Conservation (phyloP, 129 eudicot species). For the Smallanthus sonchifolius region DNA sequence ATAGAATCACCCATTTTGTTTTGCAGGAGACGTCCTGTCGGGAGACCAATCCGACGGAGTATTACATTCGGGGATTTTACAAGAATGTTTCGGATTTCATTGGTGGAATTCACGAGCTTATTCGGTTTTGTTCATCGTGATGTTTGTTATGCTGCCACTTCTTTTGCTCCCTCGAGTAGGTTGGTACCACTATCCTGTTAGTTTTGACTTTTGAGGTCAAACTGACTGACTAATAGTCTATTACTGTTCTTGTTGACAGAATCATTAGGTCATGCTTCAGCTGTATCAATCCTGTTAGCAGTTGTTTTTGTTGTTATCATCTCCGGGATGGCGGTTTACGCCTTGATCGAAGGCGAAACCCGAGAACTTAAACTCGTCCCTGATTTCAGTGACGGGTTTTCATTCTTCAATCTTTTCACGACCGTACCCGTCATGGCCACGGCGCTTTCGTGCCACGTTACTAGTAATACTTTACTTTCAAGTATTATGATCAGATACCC, state of each 20-base stretch:
- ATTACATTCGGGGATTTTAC: slow-evolving; percentile 76
- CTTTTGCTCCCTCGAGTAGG: slow-evolving; percentile 81
- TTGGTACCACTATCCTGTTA: slow-evolving; percentile 17
- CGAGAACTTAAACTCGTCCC: slow-evolving; percentile 53
- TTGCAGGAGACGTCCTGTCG: slow-evolving; percentile 84
- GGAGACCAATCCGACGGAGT: slow-evolving; percentile 66
- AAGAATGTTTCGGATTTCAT: slow-evolving; percentile 91
- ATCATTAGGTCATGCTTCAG: slow-evolving; percentile 81
- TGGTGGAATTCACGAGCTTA: slow-evolving; percentile 90
- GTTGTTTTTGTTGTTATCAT: slow-evolving; percentile 65
- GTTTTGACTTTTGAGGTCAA: background rate
- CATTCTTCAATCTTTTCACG: slow-evolving; percentile 52
- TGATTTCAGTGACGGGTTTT: slow-evolving; percentile 51
- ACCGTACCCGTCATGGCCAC: slow-evolving; percentile 77
- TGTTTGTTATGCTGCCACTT: slow-evolving; percentile 68
- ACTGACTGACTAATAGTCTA: background rate
- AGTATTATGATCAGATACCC: background rate
- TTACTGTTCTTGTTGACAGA: slow-evolving; percentile 46
- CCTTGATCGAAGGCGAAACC: slow-evolving; percentile 55
- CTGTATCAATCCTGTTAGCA: slow-evolving; percentile 74
- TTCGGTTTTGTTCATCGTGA: slow-evolving; percentile 59
- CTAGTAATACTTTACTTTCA: slow-evolving; percentile 40
- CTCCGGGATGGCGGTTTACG: slow-evolving; percentile 64
- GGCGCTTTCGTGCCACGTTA: slow-evolving; percentile 66
- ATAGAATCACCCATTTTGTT: no score